Evolutionary conservation across 257 asterid genomes (phyloP), one percentile per base, ranked within the genome.

Genomic region (Nicotiana tomentosiformis): DNA sequence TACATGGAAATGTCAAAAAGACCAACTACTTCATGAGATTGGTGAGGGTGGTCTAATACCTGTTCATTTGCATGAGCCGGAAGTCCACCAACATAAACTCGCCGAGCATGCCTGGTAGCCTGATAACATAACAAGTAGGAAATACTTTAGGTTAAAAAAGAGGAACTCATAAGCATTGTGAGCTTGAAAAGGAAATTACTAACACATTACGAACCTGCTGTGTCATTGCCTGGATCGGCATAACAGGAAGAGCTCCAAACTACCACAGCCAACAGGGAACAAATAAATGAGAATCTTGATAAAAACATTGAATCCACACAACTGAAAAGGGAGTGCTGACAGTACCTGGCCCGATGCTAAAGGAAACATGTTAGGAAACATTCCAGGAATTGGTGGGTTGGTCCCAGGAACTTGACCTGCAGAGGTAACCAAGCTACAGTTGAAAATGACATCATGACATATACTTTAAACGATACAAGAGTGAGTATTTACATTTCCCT

Each of bases 31-130:
- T 39, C 55, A 53, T 33, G 51, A 68, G 66, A 69, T 67, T 29
- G 79, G 61, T 46, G 37, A 35, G 57, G 74, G 76, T 80, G 66
- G 49, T 32, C 6, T 18, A n/a, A 33, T 81, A 96, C 99, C 96
- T 93, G 97, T 90, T 96, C 99, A 86, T 96, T 96, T 60, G 98
- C 97, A 82, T 97, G 83, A 3, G 98, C 94, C 57, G 99, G 90
- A 43, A 96, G 98, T 77, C 99, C 98, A 82, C 99, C 99, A 85
- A 96, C 99, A 90, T 94, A 96, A 67, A 94, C 97, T 84, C 98
- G 92, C 61, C 99, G 92, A 84, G 98, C 99, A 90, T 94, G 98
- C 81, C 98, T 89, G 1, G 99, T 96, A 68, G 98, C 99, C 98
- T 96, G 92, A 85, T 23, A 83, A 88, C 81, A 87, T 12, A 43